Evolutionary conservation across 345 rosid species (phyloP), one percentile per base, ranked within the genome.

Genomic region (Melastoma malabathricum): DNA sequence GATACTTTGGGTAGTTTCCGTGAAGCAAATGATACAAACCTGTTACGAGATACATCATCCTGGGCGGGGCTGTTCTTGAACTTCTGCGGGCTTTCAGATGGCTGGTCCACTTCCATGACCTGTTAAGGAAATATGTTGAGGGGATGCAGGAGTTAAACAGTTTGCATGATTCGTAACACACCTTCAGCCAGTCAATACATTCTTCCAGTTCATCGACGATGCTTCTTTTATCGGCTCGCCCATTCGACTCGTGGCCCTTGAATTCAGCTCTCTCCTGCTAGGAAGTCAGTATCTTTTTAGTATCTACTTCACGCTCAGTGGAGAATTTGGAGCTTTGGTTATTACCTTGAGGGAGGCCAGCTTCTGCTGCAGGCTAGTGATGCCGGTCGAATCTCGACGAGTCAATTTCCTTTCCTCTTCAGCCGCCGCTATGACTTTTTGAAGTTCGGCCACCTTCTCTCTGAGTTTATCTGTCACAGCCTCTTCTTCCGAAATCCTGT

Each of bases 381-480:
- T 7, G 38, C 38, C 1, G 38, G 38, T 31, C 38, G 38, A 9
- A 6, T 31, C 38, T 31, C 38, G 9, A 31, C 1, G 3, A 31
- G 7, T 31, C 17, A 46, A 17, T 48, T 53, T 61, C 13, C 52
- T 46, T 54, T 64, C 75, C 14, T 79, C 77, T 73, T 78, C 81
- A 68, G 67, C 77, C 62, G 68, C 75, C 55, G 63, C 66, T 6
- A 81, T 59, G 44, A 79, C 79, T 13, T 62, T 71, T 59, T 68
- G 77, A 57, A 83, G 62, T 29, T 66, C 67, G 50, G 63, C 56
- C 29, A 81, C 59, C 62, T 76, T 80, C 64, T 80, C 69, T 51
- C 61, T 72, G 65, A 83, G 69, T 18, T 52, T 69, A 61, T 80
- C 75, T 43, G 78, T 86, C 82, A 86, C 86, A 57, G 51, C 45